Evolutionary conservation across 139 green algal species (phyloP).

Genomic region (Coelastrella sp.): DNA sequence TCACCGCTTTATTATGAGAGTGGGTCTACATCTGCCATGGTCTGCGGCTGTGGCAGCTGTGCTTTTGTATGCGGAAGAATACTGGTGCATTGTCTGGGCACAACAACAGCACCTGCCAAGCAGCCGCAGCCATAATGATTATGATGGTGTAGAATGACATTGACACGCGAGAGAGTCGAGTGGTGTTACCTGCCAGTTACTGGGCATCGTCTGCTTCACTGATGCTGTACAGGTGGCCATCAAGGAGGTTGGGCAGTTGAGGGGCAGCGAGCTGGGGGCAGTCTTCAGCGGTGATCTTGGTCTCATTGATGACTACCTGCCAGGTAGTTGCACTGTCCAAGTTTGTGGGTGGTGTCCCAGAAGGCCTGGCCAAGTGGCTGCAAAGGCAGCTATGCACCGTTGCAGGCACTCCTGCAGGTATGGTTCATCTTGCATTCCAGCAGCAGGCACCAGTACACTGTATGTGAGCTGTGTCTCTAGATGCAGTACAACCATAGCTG

Average conservation of each 20-base stretch:
- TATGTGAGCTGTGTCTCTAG: not conserved
- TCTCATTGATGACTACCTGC: not conserved
- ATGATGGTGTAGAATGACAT: not conserved
- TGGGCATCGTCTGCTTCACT: not conserved
- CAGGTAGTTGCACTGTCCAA: not conserved
- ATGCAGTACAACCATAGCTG: not conserved
- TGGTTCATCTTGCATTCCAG: not conserved
- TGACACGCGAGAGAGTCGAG: not conserved
- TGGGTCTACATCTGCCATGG: not conserved
- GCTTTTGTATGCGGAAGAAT: not conserved
- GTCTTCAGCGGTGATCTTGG: not conserved
- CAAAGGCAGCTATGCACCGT: not conserved
- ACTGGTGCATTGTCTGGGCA: not conserved
- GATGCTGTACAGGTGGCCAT: not conserved
- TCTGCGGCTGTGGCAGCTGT: not conserved
- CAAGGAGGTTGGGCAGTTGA: not conserved
- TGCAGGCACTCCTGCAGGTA: not conserved
- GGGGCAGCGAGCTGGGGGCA: not conserved
- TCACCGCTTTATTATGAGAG: not conserved
- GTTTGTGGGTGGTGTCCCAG: not conserved
- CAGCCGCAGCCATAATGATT: not conserved
- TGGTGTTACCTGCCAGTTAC: no score
- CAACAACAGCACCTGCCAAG: not conserved
- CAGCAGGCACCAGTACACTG: not conserved
- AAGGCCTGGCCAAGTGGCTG: not conserved